Percentiles rank a stretch among this genome's conserved stretches.
Conservation (phyloP, 768 basidiomycete species). For the Dioszegia aurantiaca region DNA sequence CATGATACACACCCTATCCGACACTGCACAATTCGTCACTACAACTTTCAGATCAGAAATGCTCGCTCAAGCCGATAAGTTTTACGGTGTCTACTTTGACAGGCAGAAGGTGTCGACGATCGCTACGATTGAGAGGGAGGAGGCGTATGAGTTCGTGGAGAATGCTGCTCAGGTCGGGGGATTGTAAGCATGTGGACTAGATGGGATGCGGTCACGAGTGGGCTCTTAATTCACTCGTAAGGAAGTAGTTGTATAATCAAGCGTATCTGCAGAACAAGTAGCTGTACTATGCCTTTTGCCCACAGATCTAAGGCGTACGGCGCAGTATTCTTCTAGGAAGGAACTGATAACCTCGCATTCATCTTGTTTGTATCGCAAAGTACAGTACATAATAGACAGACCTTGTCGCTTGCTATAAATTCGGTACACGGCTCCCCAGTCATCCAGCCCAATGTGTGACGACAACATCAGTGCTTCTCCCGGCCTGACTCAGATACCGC, state of each 20-base stretch:
- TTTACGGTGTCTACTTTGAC: slow-evolving; percentile 95
- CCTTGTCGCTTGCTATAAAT: too few relatives aligned
- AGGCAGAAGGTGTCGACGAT: slow-evolving; percentile 93
- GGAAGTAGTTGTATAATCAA: neutral
- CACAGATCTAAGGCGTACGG: too few relatives aligned
- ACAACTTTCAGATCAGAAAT: slow-evolving; percentile 98
- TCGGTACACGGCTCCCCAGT: too few relatives aligned
- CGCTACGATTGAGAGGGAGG: slow-evolving; percentile 76
- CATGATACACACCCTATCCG: slow-evolving; percentile 89
- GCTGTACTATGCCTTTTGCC: too few relatives aligned
- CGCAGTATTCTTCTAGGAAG: too few relatives aligned
- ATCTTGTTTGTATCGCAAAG: too few relatives aligned
- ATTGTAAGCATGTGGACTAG: neutral
- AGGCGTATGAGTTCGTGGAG: slow-evolving; percentile 92
- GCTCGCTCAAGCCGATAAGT: slow-evolving; percentile 91
- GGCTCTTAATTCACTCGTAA: neutral
- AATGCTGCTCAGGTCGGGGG: slow-evolving; percentile 32
- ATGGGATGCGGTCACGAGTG: neutral
- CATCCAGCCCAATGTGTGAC: too few relatives aligned
- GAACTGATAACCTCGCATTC: too few relatives aligned
- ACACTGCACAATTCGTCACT: slow-evolving; percentile 91
- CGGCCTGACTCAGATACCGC: too few relatives aligned
- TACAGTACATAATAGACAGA: too few relatives aligned
- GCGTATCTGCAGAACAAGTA: too few relatives aligned
- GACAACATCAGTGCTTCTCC: too few relatives aligned